Evolutionary conservation across 2,329 filamentous ascomycete species (phyloP).

Genomic region (Whalleya microplaca): DNA sequence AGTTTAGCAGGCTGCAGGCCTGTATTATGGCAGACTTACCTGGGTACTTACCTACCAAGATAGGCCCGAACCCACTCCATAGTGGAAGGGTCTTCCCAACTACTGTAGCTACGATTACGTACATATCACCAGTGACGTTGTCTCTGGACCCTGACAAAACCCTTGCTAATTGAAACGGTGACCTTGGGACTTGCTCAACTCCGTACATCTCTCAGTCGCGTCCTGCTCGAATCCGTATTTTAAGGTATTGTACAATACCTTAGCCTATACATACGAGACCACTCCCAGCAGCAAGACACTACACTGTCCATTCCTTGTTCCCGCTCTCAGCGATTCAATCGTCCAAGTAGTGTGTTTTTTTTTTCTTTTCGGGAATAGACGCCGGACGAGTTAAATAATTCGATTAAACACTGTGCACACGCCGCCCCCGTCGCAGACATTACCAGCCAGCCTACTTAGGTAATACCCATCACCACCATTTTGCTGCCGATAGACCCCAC

Average conservation of each 20-base stretch:
- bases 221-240: not conserved
- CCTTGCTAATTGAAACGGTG: not conserved
- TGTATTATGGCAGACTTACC: not conserved
- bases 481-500: slow-evolving; percentile 32
- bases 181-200: not conserved
- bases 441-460: slow-evolving; percentile 8
- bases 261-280: not conserved
- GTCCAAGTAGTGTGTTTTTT: not conserved
- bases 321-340: not conserved
- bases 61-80: no score
- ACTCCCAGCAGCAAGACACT: not conserved
- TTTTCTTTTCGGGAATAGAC: not conserved
- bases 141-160: not conserved
- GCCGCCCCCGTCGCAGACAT: slow-evolving; percentile 12
- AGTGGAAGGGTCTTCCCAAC: not conserved
- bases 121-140: not conserved
- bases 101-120: not conserved
- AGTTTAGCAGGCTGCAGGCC: no score
- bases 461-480: slow-evolving; percentile 14
- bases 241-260: not conserved
- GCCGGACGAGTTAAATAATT: not conserved
- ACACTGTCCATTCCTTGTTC: not conserved
- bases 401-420: slow-evolving; percentile 17
- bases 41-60: no score
- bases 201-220: not conserved